These are phyloP conservation scores for Capniomyces stellatus DNA, from an alignment of 371 early-diverging fungal genomes.

Conservation along the genomic window DNA sequence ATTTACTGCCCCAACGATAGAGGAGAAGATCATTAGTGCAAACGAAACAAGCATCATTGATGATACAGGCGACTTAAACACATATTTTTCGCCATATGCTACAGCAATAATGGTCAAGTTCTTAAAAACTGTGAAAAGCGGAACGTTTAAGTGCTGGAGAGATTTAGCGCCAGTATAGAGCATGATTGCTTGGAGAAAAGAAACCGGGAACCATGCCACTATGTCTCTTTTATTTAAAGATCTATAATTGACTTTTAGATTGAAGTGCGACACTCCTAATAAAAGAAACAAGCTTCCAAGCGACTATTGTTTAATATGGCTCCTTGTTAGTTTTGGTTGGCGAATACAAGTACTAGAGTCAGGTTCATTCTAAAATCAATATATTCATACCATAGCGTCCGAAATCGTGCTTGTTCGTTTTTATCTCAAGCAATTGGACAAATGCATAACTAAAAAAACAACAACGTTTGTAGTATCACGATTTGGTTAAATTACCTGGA, in stretches of 20 bases:
- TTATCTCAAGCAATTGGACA: too few species aligned
- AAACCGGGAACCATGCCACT: conserved; percentile 73
- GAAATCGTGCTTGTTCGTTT: too few species aligned
- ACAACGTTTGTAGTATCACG: not conserved
- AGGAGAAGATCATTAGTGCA: conserved; percentile 83
- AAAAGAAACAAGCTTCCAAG: conserved; percentile 32
- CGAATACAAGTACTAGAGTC: too few species aligned
- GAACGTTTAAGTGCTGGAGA: conserved; percentile 79
- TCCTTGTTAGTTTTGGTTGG: too few species aligned
- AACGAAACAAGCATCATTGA: conserved; percentile 70
- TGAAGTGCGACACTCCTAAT: conserved; percentile 30
- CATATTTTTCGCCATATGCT: conserved; percentile 80
- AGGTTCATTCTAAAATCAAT: too few species aligned
- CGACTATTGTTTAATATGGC: conserved; percentile 9
- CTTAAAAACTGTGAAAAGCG: conserved; percentile 96
- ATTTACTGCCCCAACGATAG: conserved; percentile 72
- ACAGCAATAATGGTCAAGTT: conserved; percentile 94
- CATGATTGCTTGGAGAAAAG: conserved; percentile 80
- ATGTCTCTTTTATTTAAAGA: conserved; percentile 39
- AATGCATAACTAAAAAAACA: too few species aligned
- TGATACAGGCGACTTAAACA: conserved; percentile 62
- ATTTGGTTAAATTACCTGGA: conserved; percentile 40
- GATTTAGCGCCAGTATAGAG: conserved; percentile 93
- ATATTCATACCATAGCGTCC: too few species aligned
- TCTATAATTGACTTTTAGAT: conserved; percentile 36